Conservation (phyloP, 768 basidiomycete species). For the Dioszegia crocea region DNA sequence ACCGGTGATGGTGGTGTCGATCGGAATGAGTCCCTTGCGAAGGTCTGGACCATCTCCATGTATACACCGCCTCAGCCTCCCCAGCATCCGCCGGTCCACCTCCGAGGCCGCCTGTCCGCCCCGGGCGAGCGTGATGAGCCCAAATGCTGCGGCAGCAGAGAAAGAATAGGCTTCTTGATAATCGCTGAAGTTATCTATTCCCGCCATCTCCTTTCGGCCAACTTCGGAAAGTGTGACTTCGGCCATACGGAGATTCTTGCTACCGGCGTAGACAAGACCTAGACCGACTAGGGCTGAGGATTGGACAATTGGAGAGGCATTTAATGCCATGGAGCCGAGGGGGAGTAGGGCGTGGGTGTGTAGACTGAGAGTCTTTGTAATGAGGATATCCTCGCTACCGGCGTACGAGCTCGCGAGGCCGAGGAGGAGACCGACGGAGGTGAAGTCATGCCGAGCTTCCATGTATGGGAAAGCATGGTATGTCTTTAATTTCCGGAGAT, state of each 20-base stretch:
- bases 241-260: slow-evolving; percentile 81
- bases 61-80: slow-evolving; percentile 67
- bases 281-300: slow-evolving; percentile 81
- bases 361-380: slow-evolving; percentile 85
- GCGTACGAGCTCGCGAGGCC: slow-evolving; percentile 89
- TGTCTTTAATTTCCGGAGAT: slow-evolving; percentile 79
- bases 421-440: slow-evolving; percentile 85
- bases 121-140: slow-evolving; percentile 92
- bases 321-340: slow-evolving; percentile 76
- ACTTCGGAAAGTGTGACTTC: slow-evolving; percentile 86
- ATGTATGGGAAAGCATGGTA: slow-evolving; percentile 96
- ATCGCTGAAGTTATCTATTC: slow-evolving; percentile 78
- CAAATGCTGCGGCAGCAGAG: slow-evolving; percentile 82
- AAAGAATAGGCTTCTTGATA: slow-evolving; percentile 89
- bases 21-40: slow-evolving; percentile 37
- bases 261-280: slow-evolving; percentile 84
- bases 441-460: slow-evolving; percentile 92
- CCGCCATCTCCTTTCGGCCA: slow-evolving; percentile 66
- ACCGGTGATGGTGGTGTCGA: slow-evolving; percentile 85
- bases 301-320: slow-evolving; percentile 84
- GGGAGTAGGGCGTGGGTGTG: slow-evolving; percentile 91
- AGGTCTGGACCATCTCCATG: slow-evolving; percentile 57
- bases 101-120: slow-evolving; percentile 64
- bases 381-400: slow-evolving; percentile 76
- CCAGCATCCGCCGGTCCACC: slow-evolving; percentile 67